Conservation (phyloP, 2,329 filamentous ascomycete species). For the Lecanosticta acicola region DNA sequence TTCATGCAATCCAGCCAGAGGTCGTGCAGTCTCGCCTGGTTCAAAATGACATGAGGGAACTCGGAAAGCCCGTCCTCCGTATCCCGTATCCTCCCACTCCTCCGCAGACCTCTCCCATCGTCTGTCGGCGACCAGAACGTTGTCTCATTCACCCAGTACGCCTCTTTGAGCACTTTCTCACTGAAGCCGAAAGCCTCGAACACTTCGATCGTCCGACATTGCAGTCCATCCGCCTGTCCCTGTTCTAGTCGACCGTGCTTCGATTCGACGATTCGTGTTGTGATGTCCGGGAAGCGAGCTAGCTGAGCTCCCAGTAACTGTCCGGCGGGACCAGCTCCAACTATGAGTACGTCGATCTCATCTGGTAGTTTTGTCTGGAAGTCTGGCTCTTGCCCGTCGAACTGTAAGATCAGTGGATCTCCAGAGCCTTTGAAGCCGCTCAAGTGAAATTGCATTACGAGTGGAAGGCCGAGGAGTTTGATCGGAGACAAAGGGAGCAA, state of each 20-base stretch:
- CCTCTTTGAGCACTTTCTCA: slow-evolving; percentile 59
- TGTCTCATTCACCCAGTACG: slow-evolving; percentile 62
- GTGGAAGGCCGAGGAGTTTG: no score
- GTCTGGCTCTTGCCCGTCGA: slow-evolving; percentile 24
- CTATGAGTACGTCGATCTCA: slow-evolving; percentile 45
- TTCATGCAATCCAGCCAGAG: slow-evolving; percentile 35
- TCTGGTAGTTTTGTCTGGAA: slow-evolving; percentile 29
- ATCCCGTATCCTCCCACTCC: slow-evolving; percentile 58
- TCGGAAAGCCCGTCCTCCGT: slow-evolving; percentile 56
- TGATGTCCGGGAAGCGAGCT: slow-evolving; percentile 43
- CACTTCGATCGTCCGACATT: slow-evolving; percentile 66
- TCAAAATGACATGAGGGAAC: slow-evolving; percentile 62
- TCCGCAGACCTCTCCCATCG: slow-evolving; percentile 49
- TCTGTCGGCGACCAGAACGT: slow-evolving; percentile 56
- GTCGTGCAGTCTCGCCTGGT: slow-evolving; percentile 64
- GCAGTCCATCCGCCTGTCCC: slow-evolving; percentile 51
- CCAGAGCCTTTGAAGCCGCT: slow-evolving; percentile 32
- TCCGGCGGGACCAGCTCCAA: slow-evolving; percentile 47
- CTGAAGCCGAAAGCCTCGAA: slow-evolving; percentile 66
- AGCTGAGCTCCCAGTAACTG: slow-evolving; percentile 49
- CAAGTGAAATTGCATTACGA: slow-evolving; percentile 34
- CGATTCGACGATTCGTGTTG: slow-evolving; percentile 42
- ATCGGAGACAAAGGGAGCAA: no score
- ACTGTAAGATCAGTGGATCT: slow-evolving; percentile 30
- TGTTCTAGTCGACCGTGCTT: slow-evolving; percentile 29